Conservation (phyloP, 2,329 filamentous ascomycete genomes). For the Pseudogymnoascus sp. region DNA sequence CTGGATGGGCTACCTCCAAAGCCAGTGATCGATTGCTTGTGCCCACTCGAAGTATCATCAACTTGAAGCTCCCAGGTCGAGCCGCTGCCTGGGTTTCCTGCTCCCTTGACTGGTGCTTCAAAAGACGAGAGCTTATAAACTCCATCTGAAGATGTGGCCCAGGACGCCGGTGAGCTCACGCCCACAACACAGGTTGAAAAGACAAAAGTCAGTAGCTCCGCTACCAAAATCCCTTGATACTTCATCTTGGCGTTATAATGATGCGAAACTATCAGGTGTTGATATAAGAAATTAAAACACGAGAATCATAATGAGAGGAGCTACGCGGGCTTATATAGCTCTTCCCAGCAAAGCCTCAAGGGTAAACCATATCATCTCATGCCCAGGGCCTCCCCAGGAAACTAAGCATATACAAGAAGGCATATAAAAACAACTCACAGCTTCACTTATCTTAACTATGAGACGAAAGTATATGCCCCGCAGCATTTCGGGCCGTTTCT, state of each 20-base stretch:
- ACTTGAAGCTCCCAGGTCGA: constrained; percentile 33
- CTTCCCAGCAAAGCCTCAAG: neutral
- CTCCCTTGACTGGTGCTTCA: constrained; percentile 12
- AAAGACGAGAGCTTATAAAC: constrained; percentile 21
- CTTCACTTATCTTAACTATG: neutral
- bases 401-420: neutral
- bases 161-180: neutral
- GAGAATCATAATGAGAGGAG: neutral
- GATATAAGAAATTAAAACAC: neutral
- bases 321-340: neutral
- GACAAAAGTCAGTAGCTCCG: constrained; percentile 1
- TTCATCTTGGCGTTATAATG: constrained; percentile 18
- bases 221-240: constrained; percentile 5
- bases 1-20: constrained; percentile 26
- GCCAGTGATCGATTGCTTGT: constrained; percentile 33
- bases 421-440: neutral
- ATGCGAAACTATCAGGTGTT: neutral
- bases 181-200: constrained; percentile 8
- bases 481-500: neutral
- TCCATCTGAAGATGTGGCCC: constrained; percentile 8
- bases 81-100: neutral
- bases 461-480: neutral
- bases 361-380: neutral
- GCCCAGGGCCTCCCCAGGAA: neutral
- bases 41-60: constrained; percentile 31